These are phyloP conservation scores for Mycena haematopus DNA, from an alignment of 768 basidiomycete genomes.

Conservation along the genomic window DNA sequence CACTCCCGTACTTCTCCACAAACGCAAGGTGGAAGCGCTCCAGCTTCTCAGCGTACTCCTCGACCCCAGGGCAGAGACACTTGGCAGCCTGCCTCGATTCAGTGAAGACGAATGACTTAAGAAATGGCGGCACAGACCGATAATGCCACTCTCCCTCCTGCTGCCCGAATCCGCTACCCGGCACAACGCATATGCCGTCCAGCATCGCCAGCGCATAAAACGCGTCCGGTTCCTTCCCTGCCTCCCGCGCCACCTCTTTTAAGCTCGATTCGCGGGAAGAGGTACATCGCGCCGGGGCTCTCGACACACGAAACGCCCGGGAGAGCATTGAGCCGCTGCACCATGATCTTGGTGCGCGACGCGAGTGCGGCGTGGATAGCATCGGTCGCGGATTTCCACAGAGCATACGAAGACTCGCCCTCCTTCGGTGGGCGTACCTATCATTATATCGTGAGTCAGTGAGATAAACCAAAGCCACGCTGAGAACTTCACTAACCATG, in stretches of 20 bases:
- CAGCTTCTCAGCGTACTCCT: conserved; percentile 87
- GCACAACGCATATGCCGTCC: conserved; percentile 92
- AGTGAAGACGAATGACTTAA: too few species aligned
- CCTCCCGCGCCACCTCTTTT: conserved; percentile 72
- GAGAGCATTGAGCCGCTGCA: conserved; percentile 77
- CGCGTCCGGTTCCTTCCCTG: conserved; percentile 84
- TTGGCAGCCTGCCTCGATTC: conserved; percentile 55
- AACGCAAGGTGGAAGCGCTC: conserved; percentile 55
- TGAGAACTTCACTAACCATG: conserved; percentile 56
- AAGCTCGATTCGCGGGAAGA: conserved; percentile 85
- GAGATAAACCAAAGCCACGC: background rate
- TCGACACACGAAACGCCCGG: conserved; percentile 91
- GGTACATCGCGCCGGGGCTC: conserved; percentile 91
- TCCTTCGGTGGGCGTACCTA: conserved; percentile 72
- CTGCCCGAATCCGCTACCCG: conserved; percentile 95
- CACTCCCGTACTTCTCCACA: conserved; percentile 37
- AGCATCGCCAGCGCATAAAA: conserved; percentile 87
- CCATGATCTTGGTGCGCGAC: conserved; percentile 74
- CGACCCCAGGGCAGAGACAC: conserved; percentile 94
- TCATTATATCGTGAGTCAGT: background rate
- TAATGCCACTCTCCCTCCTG: conserved; percentile 90
- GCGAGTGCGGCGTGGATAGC: conserved; percentile 78
- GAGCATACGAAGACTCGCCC: conserved; percentile 75
- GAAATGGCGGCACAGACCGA: conserved; percentile 38
- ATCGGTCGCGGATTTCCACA: conserved; percentile 86